Percentiles rank a stretch among this genome's conserved stretches.
These are phyloP conservation scores for Cyclotella kingstonii DNA, from an alignment of 108 stramenopile genomes.

Conservation along the genomic window DNA sequence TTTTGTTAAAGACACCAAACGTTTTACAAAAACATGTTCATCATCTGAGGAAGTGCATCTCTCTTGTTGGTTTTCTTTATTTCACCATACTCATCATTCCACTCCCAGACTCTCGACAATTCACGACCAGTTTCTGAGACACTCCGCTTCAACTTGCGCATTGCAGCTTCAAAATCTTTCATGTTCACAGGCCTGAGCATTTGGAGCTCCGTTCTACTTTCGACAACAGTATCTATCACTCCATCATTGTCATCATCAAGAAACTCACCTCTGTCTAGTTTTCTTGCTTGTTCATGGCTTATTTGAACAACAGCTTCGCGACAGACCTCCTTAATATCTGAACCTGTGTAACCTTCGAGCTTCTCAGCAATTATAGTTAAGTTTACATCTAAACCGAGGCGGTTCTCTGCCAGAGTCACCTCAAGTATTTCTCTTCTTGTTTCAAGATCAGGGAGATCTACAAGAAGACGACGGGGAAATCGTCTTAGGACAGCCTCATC, in stretches of 20 bases:
- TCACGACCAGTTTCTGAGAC: conserved; percentile 95
- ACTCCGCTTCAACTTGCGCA: conserved; percentile 89
- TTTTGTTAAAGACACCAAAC: too few species aligned
- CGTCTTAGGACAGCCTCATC: conserved; percentile 96
- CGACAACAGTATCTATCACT: conserved; percentile 16
- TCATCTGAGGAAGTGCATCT: conserved; percentile 69
- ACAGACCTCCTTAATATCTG: conserved; percentile 96
- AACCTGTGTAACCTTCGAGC: conserved; percentile 96
- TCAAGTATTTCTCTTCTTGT: conserved; percentile 89
- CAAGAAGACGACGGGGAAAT: conserved; percentile 94
- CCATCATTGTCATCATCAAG: conserved; percentile 39
- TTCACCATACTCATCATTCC: conserved; percentile 98
- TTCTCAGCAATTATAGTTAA: conserved; percentile 85
- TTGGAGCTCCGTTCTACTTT: conserved; percentile 52
- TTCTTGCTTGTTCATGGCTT: conserved; percentile 90
- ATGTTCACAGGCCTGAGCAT: conserved; percentile 87
- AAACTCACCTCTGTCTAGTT: conserved; percentile 72
- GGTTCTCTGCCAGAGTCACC: conserved; percentile 89
- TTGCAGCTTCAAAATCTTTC: conserved; percentile 86
- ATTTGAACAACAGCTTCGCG: conserved; percentile 95
- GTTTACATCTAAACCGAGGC: conserved; percentile 78
- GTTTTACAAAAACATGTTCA: conserved; percentile 85
- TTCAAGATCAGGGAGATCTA: conserved; percentile 92
- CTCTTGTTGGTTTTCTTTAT: conserved; percentile 82
- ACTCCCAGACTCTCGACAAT: conserved; percentile 89